Base-by-base conservation (phyloP, 164 flowering plant species). In the Piper betle region DNA sequence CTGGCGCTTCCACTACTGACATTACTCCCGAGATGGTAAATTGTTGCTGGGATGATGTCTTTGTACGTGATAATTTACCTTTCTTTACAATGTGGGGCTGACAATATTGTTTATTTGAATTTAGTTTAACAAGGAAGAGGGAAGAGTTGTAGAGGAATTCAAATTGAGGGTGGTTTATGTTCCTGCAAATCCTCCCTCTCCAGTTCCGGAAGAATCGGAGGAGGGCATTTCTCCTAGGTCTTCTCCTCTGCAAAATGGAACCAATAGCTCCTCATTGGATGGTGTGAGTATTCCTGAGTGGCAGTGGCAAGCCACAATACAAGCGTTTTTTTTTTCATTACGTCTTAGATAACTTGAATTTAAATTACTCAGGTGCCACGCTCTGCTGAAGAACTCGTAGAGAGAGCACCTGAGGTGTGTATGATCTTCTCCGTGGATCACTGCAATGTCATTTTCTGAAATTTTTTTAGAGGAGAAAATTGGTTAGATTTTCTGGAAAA, bases 181-280 rank as follows among this genome's bases (percentile, higher is more conserved):
- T 63, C 88, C 92, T 67, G 85, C 94, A 1, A 81, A 83, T 61
- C 97, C 92, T 6, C 97, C 99, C 9, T 93, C 97, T 0, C 96
- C 97, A 12, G 96, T 93, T 19, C 96, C 94, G 6, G 97, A 93
- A 77, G 97, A 76, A 65, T 79, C 96, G 50, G 97, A 93, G 62
- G 98, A 92, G 77, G 96, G 81, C 9, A 74, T 81, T 57, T 81
- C 99, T 53, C 90, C 96, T 4, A 75, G 79, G 71, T 77, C 87
- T 62, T 76, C 85, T 58, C 39, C 54, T 18, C 58, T 56, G 42
- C 87, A 81, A 52, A 77, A 79, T 70, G 91, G 85, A 50, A 72
- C 64, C 65, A 75, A 71, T 55, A 78, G 57, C 64, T 57, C 71
- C 67, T 65, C 81, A 18, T 62, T 78, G 59, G 85, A 80, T 53